Evolutionary conservation across 179 eudicot genomes (phyloP).

Genomic region (Pouteria campechiana): DNA sequence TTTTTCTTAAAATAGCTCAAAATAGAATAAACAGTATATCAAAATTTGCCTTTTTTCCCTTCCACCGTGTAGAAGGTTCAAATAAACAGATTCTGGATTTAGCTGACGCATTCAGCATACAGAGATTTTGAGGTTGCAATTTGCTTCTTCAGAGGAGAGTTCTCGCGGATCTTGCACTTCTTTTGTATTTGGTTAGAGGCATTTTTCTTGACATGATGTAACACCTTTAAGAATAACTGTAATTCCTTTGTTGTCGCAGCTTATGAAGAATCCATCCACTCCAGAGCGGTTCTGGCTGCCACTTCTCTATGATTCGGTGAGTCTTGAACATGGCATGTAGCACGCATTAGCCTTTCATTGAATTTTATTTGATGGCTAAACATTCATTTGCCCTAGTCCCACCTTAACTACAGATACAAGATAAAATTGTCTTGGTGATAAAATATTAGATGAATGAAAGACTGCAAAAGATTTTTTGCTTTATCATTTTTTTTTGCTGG

Average conservation of each 20-base stretch:
- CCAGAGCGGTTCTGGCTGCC: constrained; percentile 94
- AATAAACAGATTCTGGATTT: too few relatives aligned
- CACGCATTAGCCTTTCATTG: background rate
- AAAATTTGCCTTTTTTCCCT: too few relatives aligned
- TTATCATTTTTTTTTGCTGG: constrained; percentile 7
- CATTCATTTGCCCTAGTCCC: too few relatives aligned
- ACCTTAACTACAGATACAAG: too few relatives aligned
- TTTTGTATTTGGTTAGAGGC: background rate
- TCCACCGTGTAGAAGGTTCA: too few relatives aligned
- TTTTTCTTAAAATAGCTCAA: too few relatives aligned
- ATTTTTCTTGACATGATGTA: background rate
- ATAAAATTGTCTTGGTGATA: too few relatives aligned
- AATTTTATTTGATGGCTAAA: too few relatives aligned
- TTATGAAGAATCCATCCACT: constrained; percentile 89
- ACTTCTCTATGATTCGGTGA: constrained; percentile 81
- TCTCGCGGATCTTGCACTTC: background rate
- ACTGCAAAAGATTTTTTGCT: background rate
- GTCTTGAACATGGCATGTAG: constrained; percentile 8
- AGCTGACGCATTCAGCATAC: too few relatives aligned
- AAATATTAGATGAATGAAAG: background rate
- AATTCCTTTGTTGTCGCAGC: constrained; percentile 34
- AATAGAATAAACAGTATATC: too few relatives aligned
- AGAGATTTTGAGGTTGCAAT: background rate
- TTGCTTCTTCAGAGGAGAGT: background rate
- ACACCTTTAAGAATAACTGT: constrained; percentile 1